Evolutionary conservation across 1,284 basidiomycete genomes (phyloP).

Genomic region (Malassezia globosa): DNA sequence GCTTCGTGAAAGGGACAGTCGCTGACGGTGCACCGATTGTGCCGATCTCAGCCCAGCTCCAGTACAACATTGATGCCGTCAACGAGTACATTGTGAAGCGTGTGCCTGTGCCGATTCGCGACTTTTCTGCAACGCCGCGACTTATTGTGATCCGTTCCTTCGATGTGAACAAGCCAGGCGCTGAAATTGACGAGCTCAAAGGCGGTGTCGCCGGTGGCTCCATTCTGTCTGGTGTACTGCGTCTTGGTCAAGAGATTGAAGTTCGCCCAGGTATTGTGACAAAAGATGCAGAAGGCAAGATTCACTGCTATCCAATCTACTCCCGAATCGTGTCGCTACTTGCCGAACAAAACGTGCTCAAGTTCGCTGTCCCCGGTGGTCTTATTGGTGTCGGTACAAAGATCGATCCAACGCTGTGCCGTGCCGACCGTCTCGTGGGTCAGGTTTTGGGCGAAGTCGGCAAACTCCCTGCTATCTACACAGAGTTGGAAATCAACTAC

Average conservation of each 20-base stretch:
- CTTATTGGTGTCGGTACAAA: conserved; percentile 95
- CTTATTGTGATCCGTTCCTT: conserved; percentile 99
- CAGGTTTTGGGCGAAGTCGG: conserved; percentile 91
- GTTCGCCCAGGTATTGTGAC: conserved; percentile 94
- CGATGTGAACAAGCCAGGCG: conserved; percentile 97
- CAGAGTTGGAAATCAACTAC: conserved; percentile 71
- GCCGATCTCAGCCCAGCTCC: conserved; percentile 93
- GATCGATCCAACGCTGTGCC: conserved; percentile 89
- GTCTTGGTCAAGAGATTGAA: conserved; percentile 84
- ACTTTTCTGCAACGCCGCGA: conserved; percentile 80
- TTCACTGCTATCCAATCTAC: conserved; percentile 85
- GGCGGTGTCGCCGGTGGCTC: conserved; percentile 96
- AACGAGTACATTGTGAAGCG: conserved; percentile 97
- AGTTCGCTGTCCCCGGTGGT: conserved; percentile 93
- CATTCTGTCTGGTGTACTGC: conserved; percentile 82
- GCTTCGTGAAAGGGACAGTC: conserved; percentile 59
- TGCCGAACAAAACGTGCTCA: conserved; percentile 85
- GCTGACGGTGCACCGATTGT: conserved; percentile 94
- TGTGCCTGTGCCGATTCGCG: conserved; percentile 83
- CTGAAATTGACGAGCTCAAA: conserved; percentile 90
- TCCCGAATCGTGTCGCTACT: conserved; percentile 79
- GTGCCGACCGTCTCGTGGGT: conserved; percentile 90
- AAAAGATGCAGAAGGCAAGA: conserved; percentile 80
- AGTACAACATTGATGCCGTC: conserved; percentile 99
- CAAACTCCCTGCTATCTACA: conserved; percentile 82